Conservation (phyloP, 306 rosid species). For the Vicia sativa region DNA sequence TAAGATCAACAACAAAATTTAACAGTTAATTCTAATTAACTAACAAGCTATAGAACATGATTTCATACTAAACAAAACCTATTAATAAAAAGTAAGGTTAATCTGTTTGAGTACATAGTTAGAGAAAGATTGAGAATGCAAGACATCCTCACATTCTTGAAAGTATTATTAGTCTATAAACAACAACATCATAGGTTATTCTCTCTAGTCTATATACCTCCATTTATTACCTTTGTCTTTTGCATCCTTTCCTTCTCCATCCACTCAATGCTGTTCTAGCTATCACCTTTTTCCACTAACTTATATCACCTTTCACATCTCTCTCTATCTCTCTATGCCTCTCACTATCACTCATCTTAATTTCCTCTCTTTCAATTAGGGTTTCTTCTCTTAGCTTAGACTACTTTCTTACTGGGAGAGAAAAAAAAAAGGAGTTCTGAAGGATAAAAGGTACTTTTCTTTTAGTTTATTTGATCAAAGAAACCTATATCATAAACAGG, state of each 20-base stretch:
- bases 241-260: constrained; percentile 87
- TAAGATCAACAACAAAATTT: not conserved
- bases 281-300: constrained; percentile 56
- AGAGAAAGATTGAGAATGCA: constrained; percentile 57
- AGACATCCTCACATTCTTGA: constrained; percentile 63
- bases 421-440: constrained; percentile 46
- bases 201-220: constrained; percentile 64
- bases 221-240: constrained; percentile 95
- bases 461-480: constrained; percentile 58
- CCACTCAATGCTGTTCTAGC: constrained; percentile 66
- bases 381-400: constrained; percentile 63
- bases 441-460: constrained; percentile 56
- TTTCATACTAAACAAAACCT: too few relatives aligned
- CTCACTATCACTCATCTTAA: constrained; percentile 15
- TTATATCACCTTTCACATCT: constrained; percentile 44
- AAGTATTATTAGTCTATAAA: constrained; percentile 66
- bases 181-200: constrained; percentile 78
- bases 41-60: not conserved
- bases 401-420: constrained; percentile 41
- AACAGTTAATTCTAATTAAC: not conserved
- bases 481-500: constrained; percentile 62
- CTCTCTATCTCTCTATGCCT: constrained; percentile 26
- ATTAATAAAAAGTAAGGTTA: too few relatives aligned
- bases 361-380: constrained; percentile 51
- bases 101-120: constrained; percentile 40